phyloP scores from a whole-genome alignment of 306 rosid genomes.

The Fagus crenata region DNA sequence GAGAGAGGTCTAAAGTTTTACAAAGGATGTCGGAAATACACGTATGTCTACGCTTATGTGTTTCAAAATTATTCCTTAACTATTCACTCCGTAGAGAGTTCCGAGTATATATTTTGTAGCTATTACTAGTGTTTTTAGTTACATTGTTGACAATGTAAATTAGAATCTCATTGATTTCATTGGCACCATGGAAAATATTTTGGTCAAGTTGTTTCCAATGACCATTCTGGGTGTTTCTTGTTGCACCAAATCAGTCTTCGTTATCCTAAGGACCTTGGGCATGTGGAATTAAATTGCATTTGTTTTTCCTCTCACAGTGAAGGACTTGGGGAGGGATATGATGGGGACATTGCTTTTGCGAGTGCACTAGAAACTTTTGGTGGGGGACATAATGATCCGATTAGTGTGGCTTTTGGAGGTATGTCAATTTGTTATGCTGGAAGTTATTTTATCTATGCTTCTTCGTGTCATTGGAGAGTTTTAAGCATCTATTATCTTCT shows the following conservation, averaged over 20 bases:
- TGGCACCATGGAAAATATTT: not conserved
- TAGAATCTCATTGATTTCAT: not conserved
- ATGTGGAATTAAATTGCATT: not conserved
- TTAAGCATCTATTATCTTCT: not conserved
- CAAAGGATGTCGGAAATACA: constrained; percentile 98
- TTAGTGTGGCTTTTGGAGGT: constrained; percentile 99
- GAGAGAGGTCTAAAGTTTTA: constrained; percentile 89
- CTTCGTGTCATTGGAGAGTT: too few species aligned
- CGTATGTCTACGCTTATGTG: constrained; percentile 55
- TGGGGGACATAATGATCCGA: constrained; percentile 98
- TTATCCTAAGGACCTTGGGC: not conserved
- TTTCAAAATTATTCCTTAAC: not conserved
- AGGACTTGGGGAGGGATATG: constrained; percentile 99
- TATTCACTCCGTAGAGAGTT: not conserved
- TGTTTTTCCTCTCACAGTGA: constrained; percentile 52
- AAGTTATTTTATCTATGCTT: not conserved
- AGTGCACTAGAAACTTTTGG: constrained; percentile 96
- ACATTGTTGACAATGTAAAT: not conserved
- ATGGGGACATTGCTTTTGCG: constrained; percentile 99
- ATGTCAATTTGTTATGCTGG: constrained; percentile 19
- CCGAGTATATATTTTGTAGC: not conserved
- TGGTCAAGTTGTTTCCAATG: not conserved
- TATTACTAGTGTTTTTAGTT: not conserved
- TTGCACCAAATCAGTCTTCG: constrained; percentile 2
- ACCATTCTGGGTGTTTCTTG: not conserved